Evolutionary conservation across 108 stramenopile species (phyloP).

Genomic region (Heterococcus sp.): DNA sequence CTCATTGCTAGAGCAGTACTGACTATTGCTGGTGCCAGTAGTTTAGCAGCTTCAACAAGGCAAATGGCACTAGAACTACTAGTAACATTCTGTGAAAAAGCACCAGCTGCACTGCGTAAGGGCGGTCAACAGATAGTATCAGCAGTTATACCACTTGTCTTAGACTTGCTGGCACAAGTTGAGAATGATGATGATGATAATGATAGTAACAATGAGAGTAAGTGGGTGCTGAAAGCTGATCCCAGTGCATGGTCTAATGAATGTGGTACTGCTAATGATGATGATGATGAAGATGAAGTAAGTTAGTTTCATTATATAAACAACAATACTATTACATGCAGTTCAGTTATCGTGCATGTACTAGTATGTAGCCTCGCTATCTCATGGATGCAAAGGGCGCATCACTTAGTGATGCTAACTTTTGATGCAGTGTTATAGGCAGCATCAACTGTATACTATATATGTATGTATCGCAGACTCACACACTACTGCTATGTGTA

Average conservation of each 20-base stretch:
- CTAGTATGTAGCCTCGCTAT: too few species aligned
- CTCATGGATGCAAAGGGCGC: too few species aligned
- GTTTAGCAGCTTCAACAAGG: constrained; percentile 2
- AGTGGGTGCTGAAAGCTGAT: not conserved
- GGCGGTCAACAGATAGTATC: not conserved
- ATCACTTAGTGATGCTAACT: too few species aligned
- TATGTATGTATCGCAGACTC: too few species aligned
- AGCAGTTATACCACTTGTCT: constrained; percentile 6
- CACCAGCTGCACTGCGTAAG: constrained; percentile 3
- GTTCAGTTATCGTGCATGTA: too few species aligned
- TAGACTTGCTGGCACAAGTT: constrained; percentile 28
- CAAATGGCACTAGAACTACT: constrained; percentile 27
- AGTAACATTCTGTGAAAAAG: constrained; percentile 17
- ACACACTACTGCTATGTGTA: too few species aligned
- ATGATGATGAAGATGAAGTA: not conserved
- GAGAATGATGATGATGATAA: too few species aligned
- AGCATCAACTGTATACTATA: too few species aligned
- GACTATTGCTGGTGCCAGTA: constrained; percentile 3
- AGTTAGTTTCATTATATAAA: too few species aligned
- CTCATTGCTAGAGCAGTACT: constrained; percentile 5
- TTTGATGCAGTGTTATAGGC: too few species aligned
- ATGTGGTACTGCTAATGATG: not conserved
- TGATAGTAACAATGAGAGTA: not conserved
- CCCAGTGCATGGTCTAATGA: not conserved
- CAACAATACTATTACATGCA: too few species aligned